phyloP scores from a whole-genome alignment of 75 land plant genomes.

The Pinus albicaulis region DNA sequence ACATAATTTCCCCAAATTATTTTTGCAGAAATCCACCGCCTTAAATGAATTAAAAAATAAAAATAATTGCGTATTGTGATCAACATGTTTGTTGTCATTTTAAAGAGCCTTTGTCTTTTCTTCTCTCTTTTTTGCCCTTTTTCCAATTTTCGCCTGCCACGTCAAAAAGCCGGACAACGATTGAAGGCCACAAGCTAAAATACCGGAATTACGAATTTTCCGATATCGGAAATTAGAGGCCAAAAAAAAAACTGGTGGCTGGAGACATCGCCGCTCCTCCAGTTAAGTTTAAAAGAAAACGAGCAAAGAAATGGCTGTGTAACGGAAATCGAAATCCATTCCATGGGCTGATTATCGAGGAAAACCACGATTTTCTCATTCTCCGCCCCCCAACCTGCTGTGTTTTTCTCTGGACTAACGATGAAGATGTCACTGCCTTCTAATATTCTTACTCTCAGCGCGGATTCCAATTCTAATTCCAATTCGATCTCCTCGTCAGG shows the following conservation, averaged over 20 bases:
- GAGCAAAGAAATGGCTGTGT: background rate
- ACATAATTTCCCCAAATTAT: background rate
- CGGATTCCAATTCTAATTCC: too few relatives aligned
- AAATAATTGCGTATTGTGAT: background rate
- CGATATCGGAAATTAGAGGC: background rate
- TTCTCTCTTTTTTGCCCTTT: background rate
- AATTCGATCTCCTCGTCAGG: conserved; percentile 4
- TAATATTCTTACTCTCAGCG: too few relatives aligned
- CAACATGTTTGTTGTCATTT: too few relatives aligned
- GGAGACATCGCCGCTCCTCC: background rate
- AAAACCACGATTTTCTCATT: background rate
- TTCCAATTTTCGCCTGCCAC: background rate
- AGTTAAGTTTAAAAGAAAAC: too few relatives aligned
- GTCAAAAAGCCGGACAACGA: background rate
- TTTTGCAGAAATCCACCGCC: background rate
- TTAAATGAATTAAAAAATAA: background rate
- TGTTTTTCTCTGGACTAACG: background rate
- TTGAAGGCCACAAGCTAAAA: background rate
- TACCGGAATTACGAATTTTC: background rate
- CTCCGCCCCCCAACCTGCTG: background rate
- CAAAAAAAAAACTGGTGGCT: conserved; percentile 5
- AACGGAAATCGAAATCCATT: conserved; percentile 2
- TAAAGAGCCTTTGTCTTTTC: background rate
- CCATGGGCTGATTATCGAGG: background rate
- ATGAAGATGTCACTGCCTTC: background rate